Evolutionary conservation across 2,329 filamentous ascomycete genomes (phyloP).

Genomic region (Aspergillus persii): DNA sequence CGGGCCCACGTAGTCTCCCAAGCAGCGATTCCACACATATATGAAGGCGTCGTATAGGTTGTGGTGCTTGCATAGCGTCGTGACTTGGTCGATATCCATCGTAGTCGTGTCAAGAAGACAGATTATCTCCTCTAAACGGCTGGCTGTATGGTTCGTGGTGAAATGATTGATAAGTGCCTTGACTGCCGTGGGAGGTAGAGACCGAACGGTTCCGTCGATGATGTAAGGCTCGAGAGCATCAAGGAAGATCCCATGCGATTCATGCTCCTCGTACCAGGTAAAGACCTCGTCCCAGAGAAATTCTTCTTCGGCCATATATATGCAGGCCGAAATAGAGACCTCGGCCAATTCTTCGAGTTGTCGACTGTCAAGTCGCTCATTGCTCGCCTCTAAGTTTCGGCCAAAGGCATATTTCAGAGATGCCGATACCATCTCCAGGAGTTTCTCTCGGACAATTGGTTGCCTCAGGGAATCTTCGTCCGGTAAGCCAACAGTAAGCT

Average conservation of each 20-base stretch:
- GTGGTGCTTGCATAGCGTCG: slow-evolving; percentile 84
- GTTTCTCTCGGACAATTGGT: slow-evolving; percentile 78
- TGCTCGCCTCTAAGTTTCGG: slow-evolving; percentile 52
- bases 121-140: slow-evolving; percentile 85
- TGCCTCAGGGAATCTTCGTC: slow-evolving; percentile 76
- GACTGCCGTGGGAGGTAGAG: slow-evolving; percentile 76
- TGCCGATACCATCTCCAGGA: slow-evolving; percentile 89
- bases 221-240: slow-evolving; percentile 88
- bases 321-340: slow-evolving; percentile 79
- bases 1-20: slow-evolving; percentile 87
- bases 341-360: slow-evolving; percentile 76
- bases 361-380: slow-evolving; percentile 53
- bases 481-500: slow-evolving; percentile 87
- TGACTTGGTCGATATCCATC: slow-evolving; percentile 92
- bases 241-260: slow-evolving; percentile 72
- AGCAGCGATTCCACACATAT: slow-evolving; percentile 92
- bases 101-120: slow-evolving; percentile 88
- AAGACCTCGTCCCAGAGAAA: slow-evolving; percentile 92
- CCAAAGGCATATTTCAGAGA: slow-evolving; percentile 87
- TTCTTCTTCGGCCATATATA: slow-evolving; percentile 72
- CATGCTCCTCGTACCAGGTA: slow-evolving; percentile 80
- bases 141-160: slow-evolving; percentile 70
- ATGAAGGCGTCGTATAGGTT: slow-evolving; percentile 91
- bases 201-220: slow-evolving; percentile 69
- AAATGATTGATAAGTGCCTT: slow-evolving; percentile 84